These are phyloP conservation scores for Sophora flavescens DNA, from an alignment of 306 rosid species.

Conservation along the genomic window DNA sequence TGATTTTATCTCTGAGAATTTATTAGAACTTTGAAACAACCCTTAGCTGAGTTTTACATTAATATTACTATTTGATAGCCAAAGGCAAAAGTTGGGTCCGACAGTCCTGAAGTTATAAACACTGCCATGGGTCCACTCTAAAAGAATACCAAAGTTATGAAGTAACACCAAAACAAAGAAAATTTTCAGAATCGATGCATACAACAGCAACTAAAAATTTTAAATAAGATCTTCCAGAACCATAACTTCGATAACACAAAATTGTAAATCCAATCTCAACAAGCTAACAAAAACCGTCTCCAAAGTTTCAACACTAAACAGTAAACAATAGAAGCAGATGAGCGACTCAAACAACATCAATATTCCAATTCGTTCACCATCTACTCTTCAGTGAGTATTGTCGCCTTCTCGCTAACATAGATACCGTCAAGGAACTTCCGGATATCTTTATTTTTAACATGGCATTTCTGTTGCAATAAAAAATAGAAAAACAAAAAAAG, in stretches of 20 bases:
- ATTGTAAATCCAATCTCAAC: conserved; percentile 30
- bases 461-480: conserved; percentile 71
- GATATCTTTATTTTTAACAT: conserved; percentile 85
- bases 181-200: not conserved
- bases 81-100: no score
- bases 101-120: not conserved
- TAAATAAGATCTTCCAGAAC: not conserved
- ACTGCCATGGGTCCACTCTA: not conserved
- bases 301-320: not conserved
- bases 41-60: no score
- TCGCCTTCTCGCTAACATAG: conserved; percentile 78
- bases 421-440: conserved; percentile 88
- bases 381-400: conserved; percentile 60
- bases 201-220: not conserved
- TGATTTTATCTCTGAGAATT: no score
- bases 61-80: no score
- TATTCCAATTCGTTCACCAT: conserved; percentile 16
- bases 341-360: conserved; percentile 23
- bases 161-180: not conserved
- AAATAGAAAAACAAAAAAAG: not conserved
- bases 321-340: conserved; percentile 9
- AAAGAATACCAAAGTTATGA: not conserved
- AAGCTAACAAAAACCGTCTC: conserved; percentile 29
- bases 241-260: conserved; percentile 42
- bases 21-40: no score